These are phyloP conservation scores for Neurospora africana DNA, from an alignment of 495 filamentous ascomycete genomes.

Conservation along the genomic window DNA sequence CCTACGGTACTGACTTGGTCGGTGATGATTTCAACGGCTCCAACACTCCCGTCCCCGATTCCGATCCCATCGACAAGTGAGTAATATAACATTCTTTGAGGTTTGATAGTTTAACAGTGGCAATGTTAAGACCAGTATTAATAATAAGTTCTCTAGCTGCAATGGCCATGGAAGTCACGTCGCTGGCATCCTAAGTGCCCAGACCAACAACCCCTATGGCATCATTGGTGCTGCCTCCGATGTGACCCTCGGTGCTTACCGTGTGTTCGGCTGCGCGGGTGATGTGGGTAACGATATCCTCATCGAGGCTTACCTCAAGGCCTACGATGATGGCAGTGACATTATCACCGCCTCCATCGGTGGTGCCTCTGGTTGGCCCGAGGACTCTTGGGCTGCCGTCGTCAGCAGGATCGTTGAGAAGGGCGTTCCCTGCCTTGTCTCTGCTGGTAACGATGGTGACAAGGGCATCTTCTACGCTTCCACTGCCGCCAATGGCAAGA, in stretches of 20 bases:
- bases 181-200: slow-evolving; percentile 44
- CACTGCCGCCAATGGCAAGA: slow-evolving; percentile 41
- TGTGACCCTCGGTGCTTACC: slow-evolving; percentile 44
- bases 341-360: slow-evolving; percentile 52
- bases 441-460: slow-evolving; percentile 44
- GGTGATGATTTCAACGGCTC: slow-evolving; percentile 38
- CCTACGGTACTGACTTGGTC: slow-evolving; percentile 43
- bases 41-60: slow-evolving; percentile 33
- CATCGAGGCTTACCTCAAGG: slow-evolving; percentile 45
- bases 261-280: slow-evolving; percentile 42
- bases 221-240: slow-evolving; percentile 46
- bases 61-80: slow-evolving; percentile 36
- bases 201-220: slow-evolving; percentile 35
- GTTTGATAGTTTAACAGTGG: too few relatives aligned
- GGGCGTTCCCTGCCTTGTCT: slow-evolving; percentile 45
- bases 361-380: slow-evolving; percentile 43
- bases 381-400: slow-evolving; percentile 44
- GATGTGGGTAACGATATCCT: slow-evolving; percentile 41
- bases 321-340: slow-evolving; percentile 46
- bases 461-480: slow-evolving; percentile 44
- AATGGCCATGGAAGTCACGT: slow-evolving; percentile 41
- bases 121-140: too few relatives aligned
- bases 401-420: slow-evolving; percentile 44
- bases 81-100: too few relatives aligned
- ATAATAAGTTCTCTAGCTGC: too few relatives aligned